Evolutionary conservation across 2,329 filamentous ascomycete genomes (phyloP).

Genomic region (Pleomassaria siparia): DNA sequence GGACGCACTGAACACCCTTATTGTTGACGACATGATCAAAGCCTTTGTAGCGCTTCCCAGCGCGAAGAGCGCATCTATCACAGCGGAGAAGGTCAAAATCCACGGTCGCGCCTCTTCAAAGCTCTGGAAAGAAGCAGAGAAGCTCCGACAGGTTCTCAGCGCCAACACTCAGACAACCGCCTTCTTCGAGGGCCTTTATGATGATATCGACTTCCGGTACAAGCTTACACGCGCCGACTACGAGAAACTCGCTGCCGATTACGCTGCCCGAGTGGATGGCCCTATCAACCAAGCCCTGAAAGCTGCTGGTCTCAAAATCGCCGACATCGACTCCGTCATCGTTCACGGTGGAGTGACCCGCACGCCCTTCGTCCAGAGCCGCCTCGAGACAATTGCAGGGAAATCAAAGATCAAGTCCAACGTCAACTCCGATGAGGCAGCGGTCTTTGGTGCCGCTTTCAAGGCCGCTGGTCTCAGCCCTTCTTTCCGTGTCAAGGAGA

Average conservation of each 20-base stretch:
- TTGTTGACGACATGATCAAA: slow-evolving; percentile 84
- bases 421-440: slow-evolving; percentile 95
- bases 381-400: slow-evolving; percentile 75
- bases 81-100: slow-evolving; percentile 63
- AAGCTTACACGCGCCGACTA: slow-evolving; percentile 80
- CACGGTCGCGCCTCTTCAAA: slow-evolving; percentile 87
- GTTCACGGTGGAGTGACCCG: slow-evolving; percentile 87
- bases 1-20: slow-evolving; percentile 82
- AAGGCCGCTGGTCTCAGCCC: slow-evolving; percentile 89
- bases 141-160: slow-evolving; percentile 83
- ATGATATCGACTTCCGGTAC: slow-evolving; percentile 92
- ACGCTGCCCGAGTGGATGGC: slow-evolving; percentile 67
- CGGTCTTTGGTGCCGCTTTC: slow-evolving; percentile 94
- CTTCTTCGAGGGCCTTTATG: slow-evolving; percentile 85
- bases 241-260: slow-evolving; percentile 71
- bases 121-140: slow-evolving; percentile 90
- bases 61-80: slow-evolving; percentile 66
- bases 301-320: slow-evolving; percentile 69
- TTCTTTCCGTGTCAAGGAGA: slow-evolving; percentile 97
- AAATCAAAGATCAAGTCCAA: slow-evolving; percentile 84
- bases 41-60: slow-evolving; percentile 69
- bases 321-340: slow-evolving; percentile 85
- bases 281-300: slow-evolving; percentile 76
- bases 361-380: slow-evolving; percentile 91
- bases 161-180: slow-evolving; percentile 82